Evolutionary conservation across 768 basidiomycete species (phyloP).

Genomic region (Panaeolus papilionaceus): DNA sequence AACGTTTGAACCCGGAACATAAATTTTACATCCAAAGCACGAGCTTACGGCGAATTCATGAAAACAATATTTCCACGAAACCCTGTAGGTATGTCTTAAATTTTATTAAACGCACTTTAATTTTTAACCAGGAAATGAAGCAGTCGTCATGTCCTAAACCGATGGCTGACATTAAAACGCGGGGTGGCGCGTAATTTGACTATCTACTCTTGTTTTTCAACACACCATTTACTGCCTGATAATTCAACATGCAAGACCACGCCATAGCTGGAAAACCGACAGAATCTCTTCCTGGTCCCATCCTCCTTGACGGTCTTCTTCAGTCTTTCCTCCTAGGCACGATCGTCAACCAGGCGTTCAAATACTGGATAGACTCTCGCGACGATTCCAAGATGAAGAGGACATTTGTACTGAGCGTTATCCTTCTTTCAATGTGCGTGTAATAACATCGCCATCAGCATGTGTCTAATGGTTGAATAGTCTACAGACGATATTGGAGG

Average conservation of each 20-base stretch:
- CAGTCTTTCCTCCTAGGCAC: slow-evolving; percentile 56
- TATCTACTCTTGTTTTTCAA: too few relatives aligned
- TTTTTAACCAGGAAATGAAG: too few relatives aligned
- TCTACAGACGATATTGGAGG: slow-evolving; percentile 46
- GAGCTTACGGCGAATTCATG: too few relatives aligned
- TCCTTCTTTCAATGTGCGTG: slow-evolving; percentile 47
- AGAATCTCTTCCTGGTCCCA: slow-evolving; percentile 41
- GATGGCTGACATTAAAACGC: too few relatives aligned
- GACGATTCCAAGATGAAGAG: slow-evolving; percentile 52
- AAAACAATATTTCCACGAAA: too few relatives aligned
- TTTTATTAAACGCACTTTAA: too few relatives aligned
- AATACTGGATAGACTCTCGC: slow-evolving; percentile 47
- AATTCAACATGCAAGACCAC: not conserved
- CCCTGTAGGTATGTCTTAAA: too few relatives aligned
- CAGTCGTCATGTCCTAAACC: too few relatives aligned
- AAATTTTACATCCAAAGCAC: too few relatives aligned
- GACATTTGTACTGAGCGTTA: slow-evolving; percentile 45
- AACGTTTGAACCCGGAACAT: too few relatives aligned
- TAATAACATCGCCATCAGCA: not conserved
- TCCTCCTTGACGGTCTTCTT: slow-evolving; percentile 51
- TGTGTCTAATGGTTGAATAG: slow-evolving; percentile 25
- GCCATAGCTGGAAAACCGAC: slow-evolving; percentile 35
- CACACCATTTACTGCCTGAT: too few relatives aligned
- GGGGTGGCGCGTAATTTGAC: too few relatives aligned
- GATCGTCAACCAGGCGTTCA: slow-evolving; percentile 44